phyloP scores from a whole-genome alignment of 805 yeast genomes.

The Spathaspora passalidarum region DNA sequence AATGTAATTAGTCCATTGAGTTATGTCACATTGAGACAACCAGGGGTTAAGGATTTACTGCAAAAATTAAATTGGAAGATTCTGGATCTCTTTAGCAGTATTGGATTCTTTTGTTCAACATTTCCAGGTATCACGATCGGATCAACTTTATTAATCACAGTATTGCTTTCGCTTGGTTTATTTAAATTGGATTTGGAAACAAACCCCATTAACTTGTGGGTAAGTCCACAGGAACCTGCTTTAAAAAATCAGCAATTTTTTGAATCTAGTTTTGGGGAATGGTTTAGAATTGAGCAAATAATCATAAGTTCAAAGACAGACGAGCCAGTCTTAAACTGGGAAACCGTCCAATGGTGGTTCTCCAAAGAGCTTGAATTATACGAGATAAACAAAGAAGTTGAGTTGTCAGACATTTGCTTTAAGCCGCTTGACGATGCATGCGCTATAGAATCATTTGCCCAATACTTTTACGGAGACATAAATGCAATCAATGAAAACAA shows the following conservation, averaged over 20 bases:
- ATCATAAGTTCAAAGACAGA: conserved; percentile 61
- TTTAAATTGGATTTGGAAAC: conserved; percentile 59
- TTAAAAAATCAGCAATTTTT: conserved; percentile 63
- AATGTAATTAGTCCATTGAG: conserved; percentile 14
- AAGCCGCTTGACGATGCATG: conserved; percentile 80
- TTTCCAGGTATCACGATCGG: conserved; percentile 45
- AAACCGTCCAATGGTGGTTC: conserved; percentile 83
- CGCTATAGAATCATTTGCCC: conserved; percentile 84
- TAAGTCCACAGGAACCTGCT: conserved; percentile 71
- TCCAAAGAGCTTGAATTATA: conserved; percentile 58
- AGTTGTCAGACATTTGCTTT: conserved; percentile 70
- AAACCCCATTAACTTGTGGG: conserved; percentile 87
- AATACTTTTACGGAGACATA: conserved; percentile 73
- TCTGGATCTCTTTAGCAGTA: conserved; percentile 38
- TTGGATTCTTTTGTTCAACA: conserved; percentile 60
- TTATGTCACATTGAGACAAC: conserved; percentile 10
- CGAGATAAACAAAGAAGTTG: conserved; percentile 25
- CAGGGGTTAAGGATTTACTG: conserved; percentile 3
- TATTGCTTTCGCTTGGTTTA: conserved; percentile 52
- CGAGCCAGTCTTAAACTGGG: conserved; percentile 58
- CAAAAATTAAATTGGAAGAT: conserved; percentile 9
- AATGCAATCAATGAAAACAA: conserved; percentile 42
- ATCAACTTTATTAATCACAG: conserved; percentile 27
- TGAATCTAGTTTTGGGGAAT: conserved; percentile 85
- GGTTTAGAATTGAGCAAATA: conserved; percentile 83